Conservation (phyloP, 1,284 basidiomycete genomes). For the Trametes pubescens region DNA sequence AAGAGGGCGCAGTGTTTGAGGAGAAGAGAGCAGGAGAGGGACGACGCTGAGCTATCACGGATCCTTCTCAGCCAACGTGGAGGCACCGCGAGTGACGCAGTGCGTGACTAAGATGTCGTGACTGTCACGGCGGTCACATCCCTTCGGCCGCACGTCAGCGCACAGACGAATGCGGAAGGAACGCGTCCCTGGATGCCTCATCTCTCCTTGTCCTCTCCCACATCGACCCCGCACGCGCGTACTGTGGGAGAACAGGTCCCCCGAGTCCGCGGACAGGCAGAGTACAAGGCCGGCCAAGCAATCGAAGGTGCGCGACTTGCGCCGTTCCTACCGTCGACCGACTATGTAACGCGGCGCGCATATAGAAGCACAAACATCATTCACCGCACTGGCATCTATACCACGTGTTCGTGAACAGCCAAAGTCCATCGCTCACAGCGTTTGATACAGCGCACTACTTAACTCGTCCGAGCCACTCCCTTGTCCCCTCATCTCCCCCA, state of each 20-base stretch:
- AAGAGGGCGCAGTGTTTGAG: constrained; percentile 11
- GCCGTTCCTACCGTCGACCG: neutral
- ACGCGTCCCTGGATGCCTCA: too few relatives aligned
- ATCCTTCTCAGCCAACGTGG: constrained; percentile 28
- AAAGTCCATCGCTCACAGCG: constrained; percentile 24
- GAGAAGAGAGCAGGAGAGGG: constrained; percentile 6
- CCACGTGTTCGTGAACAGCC: constrained; percentile 17
- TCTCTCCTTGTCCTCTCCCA: too few relatives aligned
- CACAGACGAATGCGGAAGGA: too few relatives aligned
- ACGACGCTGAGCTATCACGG: constrained; percentile 17
- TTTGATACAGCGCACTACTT: constrained; percentile 18
- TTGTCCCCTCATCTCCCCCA: constrained; percentile 14
- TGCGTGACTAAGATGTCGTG: neutral
- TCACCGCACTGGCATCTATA: neutral
- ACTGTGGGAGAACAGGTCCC: constrained; percentile 3
- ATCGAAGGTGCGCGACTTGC: neutral
- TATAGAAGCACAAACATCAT: constrained; percentile 12
- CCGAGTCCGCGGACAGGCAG: constrained; percentile 7
- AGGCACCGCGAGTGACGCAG: constrained; percentile 14
- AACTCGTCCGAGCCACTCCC: constrained; percentile 19
- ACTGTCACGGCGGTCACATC: neutral
- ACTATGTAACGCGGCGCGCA: constrained; percentile 10
- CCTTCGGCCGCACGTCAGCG: too few relatives aligned
- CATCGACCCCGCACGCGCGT: neutral
- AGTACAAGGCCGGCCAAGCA: constrained; percentile 10